phyloP scores from a whole-genome alignment of 169 alveolate genomes.

The Cryptosporidium ryanae region DNA sequence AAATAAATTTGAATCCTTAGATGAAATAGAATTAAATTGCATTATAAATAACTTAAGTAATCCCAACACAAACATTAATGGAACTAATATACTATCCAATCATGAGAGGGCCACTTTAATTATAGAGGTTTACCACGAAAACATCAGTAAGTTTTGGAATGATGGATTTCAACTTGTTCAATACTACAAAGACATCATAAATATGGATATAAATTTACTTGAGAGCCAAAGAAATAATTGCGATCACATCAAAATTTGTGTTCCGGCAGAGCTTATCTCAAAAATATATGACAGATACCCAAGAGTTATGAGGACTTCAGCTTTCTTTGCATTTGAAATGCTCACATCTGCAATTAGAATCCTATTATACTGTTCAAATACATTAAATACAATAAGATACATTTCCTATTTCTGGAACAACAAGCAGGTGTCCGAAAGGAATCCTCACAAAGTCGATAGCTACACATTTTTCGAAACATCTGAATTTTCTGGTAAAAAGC shows the following conservation, averaged over 20 bases:
- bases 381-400: constrained; percentile 51
- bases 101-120: background rate
- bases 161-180: constrained; percentile 65
- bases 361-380: constrained; percentile 33
- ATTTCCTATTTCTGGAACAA: constrained; percentile 6
- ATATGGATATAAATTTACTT: constrained; percentile 13
- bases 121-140: constrained; percentile 27
- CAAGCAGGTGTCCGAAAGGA: background rate
- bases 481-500: constrained; percentile 6
- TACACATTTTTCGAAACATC: constrained; percentile 17
- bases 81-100: background rate
- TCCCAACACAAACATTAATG: too few species aligned
- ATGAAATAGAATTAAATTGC: background rate
- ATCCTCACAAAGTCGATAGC: background rate
- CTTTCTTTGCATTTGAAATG: constrained; percentile 49
- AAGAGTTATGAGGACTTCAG: too few species aligned
- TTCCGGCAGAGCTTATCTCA: constrained; percentile 5
- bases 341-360: constrained; percentile 33
- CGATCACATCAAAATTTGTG: constrained; percentile 6
- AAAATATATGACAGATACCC: background rate
- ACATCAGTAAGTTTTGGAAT: constrained; percentile 47
- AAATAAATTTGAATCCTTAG: background rate
- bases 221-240: background rate
- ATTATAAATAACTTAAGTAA: too few species aligned
- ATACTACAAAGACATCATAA: constrained; percentile 19